Percentiles rank a stretch among this genome's conserved stretches.
phyloP scores from a whole-genome alignment of 2,329 filamentous ascomycete genomes.

The Raffaelea albimanens region DNA sequence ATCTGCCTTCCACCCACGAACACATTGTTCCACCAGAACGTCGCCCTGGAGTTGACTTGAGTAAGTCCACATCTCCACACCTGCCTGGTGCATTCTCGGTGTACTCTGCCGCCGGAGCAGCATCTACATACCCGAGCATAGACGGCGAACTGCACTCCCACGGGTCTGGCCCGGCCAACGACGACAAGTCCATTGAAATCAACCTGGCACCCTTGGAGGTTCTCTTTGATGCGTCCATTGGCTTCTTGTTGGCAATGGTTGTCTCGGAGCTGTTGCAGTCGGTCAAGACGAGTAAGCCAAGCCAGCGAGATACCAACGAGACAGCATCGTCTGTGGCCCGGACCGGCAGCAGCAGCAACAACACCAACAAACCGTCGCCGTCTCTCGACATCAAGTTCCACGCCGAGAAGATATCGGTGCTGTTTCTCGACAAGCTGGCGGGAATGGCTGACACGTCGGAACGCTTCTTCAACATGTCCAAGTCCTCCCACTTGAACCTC shows the following conservation, averaged over 20 bases:
- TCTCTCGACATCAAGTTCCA: constrained; percentile 30
- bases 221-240: constrained; percentile 47
- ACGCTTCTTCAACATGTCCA: constrained; percentile 29
- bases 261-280: constrained; percentile 34
- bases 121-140: constrained; percentile 3
- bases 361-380: background rate
- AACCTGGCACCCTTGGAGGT: constrained; percentile 41
- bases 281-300: constrained; percentile 11
- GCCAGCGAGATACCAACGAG: constrained; percentile 9
- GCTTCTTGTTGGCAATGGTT: constrained; percentile 43
- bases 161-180: background rate
- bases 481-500: constrained; percentile 26
- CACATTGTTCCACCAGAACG: constrained; percentile 26
- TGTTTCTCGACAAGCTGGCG: constrained; percentile 44
- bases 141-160: background rate
- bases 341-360: background rate
- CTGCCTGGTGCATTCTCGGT: constrained; percentile 55
- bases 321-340: too few relatives aligned
- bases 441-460: constrained; percentile 42
- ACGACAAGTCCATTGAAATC: constrained; percentile 36
- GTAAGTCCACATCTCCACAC: constrained; percentile 35
- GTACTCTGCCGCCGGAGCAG: constrained; percentile 17
- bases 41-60: constrained; percentile 13
- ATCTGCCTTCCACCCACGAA: constrained; percentile 41
- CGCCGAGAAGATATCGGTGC: constrained; percentile 40